phyloP scores from a whole-genome alignment of 176 grass and related monocot genomes.

The Avena insularis region DNA sequence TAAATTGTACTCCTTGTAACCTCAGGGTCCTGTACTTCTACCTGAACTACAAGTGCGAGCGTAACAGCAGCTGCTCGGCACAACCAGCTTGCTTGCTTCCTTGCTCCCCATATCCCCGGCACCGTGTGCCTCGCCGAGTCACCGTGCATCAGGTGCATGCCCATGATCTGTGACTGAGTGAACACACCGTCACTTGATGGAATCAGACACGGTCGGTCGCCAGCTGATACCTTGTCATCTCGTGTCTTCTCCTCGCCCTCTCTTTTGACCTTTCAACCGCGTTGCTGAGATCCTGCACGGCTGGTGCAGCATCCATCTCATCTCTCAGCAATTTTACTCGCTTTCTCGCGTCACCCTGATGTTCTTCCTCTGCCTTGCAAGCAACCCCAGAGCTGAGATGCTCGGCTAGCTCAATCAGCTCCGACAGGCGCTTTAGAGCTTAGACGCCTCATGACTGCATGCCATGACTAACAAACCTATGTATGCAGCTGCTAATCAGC shows the following conservation, averaged over 20 bases:
- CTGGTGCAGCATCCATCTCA: background rate
- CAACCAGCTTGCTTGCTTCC: too few relatives aligned
- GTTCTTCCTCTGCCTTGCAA: background rate
- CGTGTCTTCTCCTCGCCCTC: background rate
- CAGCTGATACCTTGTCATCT: background rate
- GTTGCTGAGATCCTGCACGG: background rate
- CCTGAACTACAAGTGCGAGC: too few relatives aligned
- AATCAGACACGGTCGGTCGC: background rate
- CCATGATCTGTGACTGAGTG: background rate
- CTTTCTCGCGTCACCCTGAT: background rate
- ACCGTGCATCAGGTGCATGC: background rate
- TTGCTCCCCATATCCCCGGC: too few relatives aligned
- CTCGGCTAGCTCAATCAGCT: background rate
- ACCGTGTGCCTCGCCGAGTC: too few relatives aligned
- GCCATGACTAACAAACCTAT: background rate
- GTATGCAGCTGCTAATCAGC: conserved; percentile 22
- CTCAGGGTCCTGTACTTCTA: too few relatives aligned
- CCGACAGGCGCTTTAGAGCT: background rate
- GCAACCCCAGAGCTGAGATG: conserved; percentile 2
- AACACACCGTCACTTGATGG: background rate
- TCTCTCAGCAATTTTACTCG: background rate
- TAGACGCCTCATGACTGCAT: background rate
- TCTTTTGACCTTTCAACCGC: background rate
- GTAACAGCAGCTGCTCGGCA: too few relatives aligned
- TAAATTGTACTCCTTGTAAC: too few relatives aligned